Conservation (phyloP, 1,284 basidiomycete species). For the Taiwanofungus camphoratus region DNA sequence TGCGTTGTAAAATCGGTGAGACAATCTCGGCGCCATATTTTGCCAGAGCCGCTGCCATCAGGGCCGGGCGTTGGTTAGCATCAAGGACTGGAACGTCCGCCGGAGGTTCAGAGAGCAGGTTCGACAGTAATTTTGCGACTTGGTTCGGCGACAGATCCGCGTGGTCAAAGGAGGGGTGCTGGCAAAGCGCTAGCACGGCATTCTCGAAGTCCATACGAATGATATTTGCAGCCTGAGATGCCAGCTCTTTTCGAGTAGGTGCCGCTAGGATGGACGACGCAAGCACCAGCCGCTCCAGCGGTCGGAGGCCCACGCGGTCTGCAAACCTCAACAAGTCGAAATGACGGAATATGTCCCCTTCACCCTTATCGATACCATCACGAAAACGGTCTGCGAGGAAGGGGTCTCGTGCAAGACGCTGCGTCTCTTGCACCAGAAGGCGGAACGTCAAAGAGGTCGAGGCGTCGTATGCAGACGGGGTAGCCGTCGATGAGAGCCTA, state of each 20-base stretch:
- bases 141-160: conserved; percentile 72
- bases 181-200: conserved; percentile 65
- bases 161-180: conserved; percentile 74
- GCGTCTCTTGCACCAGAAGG: conserved; percentile 80
- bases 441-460: conserved; percentile 74
- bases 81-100: conserved; percentile 66
- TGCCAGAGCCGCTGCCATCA: conserved; percentile 66
- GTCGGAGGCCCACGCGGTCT: conserved; percentile 69
- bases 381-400: conserved; percentile 81
- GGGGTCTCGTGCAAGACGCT: conserved; percentile 82
- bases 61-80: conserved; percentile 60
- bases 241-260: conserved; percentile 68
- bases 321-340: conserved; percentile 77
- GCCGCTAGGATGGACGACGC: conserved; percentile 68
- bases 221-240: conserved; percentile 57
- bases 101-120: conserved; percentile 66
- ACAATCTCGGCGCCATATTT: conserved; percentile 64
- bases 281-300: conserved; percentile 76
- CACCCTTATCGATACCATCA: conserved; percentile 80
- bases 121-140: conserved; percentile 72
- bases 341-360: conserved; percentile 72
- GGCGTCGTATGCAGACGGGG: conserved; percentile 59
- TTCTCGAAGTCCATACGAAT: conserved; percentile 74
- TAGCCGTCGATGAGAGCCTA: conserved; percentile 50
- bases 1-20: conserved; percentile 46